Base-by-base conservation (phyloP, 192 early-diverging fungal species). In the Gaertneriomyces sp. region DNA sequence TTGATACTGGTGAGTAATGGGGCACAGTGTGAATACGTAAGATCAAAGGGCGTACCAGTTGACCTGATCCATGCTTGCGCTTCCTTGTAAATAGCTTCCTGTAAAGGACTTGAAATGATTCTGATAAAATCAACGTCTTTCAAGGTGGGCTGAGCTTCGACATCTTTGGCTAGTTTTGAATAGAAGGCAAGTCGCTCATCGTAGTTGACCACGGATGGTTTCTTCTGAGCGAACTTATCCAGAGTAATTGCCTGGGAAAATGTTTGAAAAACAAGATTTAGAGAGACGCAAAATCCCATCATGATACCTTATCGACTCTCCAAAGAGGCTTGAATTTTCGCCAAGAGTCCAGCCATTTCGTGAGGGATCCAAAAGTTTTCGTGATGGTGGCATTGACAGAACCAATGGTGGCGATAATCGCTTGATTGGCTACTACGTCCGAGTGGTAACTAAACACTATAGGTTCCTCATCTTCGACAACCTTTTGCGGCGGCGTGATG, bases 171-270 rank as follows among this genome's bases (percentile, higher is more conserved):
- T 40, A 86, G 60, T 60, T 85, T 86, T 11, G 79, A 70, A 63
- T 86, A 86, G 55, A 84, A 86, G 12, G 71, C 70, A 8, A 86
- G 70, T 73, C 85, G 85, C 14, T 81, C 79, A 59, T 86, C 85
- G 60, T 82, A 86, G 45, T 61, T 68, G 7, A 80, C 69, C 12
- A 82, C 76, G 7, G 75, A 74, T 9, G 85, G 82, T 60, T 85
- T 86, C 60, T 86, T 86, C 38, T 83, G 77, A 1, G 85, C 82
- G 76, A 86, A 86, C 64, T 86, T 86, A 68, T 86, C 85, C 43
- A 86, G 65, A 4, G 85, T 86, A 12, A 83, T 77, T 10, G 77
- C 80, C 77, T 80, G 41, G 2, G 53, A 45, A 45, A 17, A 39
- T 5, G 70, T 62, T 6, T 25, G 42, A 63, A 20, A 12, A 56